Evolutionary conservation across 352 stramenopile species (phyloP).

Genomic region (Globisporangium abappressorium): DNA sequence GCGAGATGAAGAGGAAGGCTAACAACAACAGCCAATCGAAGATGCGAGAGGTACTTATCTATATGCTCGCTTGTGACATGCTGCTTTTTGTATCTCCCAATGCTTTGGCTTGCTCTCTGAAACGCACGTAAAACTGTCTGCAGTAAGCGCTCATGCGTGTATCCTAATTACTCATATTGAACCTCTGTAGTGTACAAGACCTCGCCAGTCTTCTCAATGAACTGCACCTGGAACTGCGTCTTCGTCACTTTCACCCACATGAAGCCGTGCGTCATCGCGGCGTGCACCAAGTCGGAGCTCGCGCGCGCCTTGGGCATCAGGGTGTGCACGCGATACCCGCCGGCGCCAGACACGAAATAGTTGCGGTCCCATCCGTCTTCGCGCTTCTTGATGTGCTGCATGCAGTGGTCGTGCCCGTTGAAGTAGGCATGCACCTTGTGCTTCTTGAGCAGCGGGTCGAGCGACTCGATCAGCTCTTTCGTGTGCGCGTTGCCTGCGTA

Average conservation of each 20-base stretch:
- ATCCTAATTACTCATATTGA: slow-evolving; percentile 28
- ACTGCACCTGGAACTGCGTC: slow-evolving; percentile 67
- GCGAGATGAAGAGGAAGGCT: slow-evolving; percentile 1
- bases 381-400: slow-evolving; percentile 73
- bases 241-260: slow-evolving; percentile 76
- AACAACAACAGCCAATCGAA: neutral
- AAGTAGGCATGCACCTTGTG: slow-evolving; percentile 87
- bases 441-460: slow-evolving; percentile 76
- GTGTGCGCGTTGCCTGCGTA: slow-evolving; percentile 82
- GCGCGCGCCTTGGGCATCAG: slow-evolving; percentile 63
- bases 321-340: slow-evolving; percentile 66
- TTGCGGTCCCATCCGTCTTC: slow-evolving; percentile 48
- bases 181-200: slow-evolving; percentile 84
- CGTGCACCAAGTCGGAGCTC: slow-evolving; percentile 72
- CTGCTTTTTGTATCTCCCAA: neutral
- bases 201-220: slow-evolving; percentile 63
- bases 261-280: slow-evolving; percentile 83
- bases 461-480: slow-evolving; percentile 61
- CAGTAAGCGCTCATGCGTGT: neutral
- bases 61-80: neutral
- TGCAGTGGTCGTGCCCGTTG: slow-evolving; percentile 82
- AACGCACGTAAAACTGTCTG: neutral
- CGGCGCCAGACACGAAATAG: slow-evolving; percentile 81
- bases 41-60: slow-evolving; percentile 18
- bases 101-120: neutral